Evolutionary conservation across 1,284 basidiomycete genomes (phyloP), one percentile per base, ranked within the genome.

Genomic region (Fistulina hepatica): DNA sequence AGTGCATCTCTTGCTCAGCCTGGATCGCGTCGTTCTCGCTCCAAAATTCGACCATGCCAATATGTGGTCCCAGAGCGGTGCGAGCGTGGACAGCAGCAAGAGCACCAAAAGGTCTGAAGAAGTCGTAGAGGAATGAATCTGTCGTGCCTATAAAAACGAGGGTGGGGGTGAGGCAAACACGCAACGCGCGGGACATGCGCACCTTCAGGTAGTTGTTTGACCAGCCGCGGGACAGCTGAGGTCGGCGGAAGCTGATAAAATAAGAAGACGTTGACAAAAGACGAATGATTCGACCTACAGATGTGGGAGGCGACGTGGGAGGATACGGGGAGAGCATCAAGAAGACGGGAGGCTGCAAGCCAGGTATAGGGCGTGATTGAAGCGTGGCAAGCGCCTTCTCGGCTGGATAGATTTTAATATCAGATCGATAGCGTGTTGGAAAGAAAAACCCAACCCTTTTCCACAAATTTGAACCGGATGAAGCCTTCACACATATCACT

Each of bases 331-430:
- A 82, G 42, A 90, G 62, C 39, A 79, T 63, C 46, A 91, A 61
- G 44, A 64, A 59, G 22, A 74, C 69, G 36, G 70, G 60, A 19
- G 77, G 73, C 26, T 65, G 53, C 35, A 73, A 49, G 44, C 65
- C 68, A 33, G 74, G 71, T 34, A 88, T 67, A 24, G 76, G 73
- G 49, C 83, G 80, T 45, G 71, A 72, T 54, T 85, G 76, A 24
- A 92, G 66, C 10, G 81, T 86, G 11, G 85, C 81, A 11, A 91
- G 66, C 3, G 88, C 89, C 58, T 86, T 89, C 61, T 93, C 89
- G 47, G 86, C 89, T 91, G 54, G 6, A 50, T 40, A 44, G 32
- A 15, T 27, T 42, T 12, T 36, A 47, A 41, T 36, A 48, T 23
- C 9, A 39, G 20, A 42, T 23, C 5, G 32, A 42, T 45, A 39